These are phyloP conservation scores for Cenchrus fungigraminus DNA, from an alignment of 176 grass and related monocot species.

Conservation along the genomic window DNA sequence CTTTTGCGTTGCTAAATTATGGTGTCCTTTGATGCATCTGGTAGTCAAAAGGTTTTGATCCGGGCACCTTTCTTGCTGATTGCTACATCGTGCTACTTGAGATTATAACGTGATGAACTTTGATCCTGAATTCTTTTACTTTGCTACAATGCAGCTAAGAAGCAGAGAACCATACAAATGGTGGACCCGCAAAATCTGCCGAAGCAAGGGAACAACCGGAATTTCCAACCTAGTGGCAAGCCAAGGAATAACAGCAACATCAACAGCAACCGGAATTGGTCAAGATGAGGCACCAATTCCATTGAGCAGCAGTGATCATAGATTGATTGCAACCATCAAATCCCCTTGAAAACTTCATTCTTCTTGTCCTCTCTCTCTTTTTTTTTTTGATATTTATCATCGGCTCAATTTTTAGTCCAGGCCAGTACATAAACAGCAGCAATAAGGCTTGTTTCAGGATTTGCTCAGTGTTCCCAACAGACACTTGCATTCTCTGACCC, in stretches of 20 bases:
- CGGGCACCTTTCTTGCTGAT: background rate
- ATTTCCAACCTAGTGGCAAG: constrained; percentile 43
- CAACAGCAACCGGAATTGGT: constrained; percentile 47
- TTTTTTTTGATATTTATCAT: too few relatives aligned
- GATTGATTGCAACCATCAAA: background rate
- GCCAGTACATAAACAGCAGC: constrained; percentile 46
- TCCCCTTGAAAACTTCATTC: constrained; percentile 14
- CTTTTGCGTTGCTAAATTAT: background rate
- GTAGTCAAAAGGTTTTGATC: background rate
- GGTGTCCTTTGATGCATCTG: background rate
- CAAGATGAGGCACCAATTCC: constrained; percentile 45
- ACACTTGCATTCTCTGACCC: background rate
- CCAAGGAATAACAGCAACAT: constrained; percentile 47
- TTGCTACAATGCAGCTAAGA: constrained; percentile 63
- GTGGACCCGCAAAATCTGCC: constrained; percentile 61
- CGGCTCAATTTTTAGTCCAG: constrained; percentile 36
- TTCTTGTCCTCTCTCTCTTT: background rate
- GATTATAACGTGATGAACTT: background rate
- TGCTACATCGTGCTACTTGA: background rate
- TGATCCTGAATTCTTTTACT: background rate
- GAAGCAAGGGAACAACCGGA: constrained; percentile 56
- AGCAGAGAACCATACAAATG: constrained; percentile 66
- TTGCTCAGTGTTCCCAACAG: background rate
- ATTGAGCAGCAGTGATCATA: background rate
- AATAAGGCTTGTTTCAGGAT: constrained; percentile 40